These are phyloP conservation scores for Amyloporia xantha DNA, from an alignment of 768 basidiomycete species.

Conservation along the genomic window DNA sequence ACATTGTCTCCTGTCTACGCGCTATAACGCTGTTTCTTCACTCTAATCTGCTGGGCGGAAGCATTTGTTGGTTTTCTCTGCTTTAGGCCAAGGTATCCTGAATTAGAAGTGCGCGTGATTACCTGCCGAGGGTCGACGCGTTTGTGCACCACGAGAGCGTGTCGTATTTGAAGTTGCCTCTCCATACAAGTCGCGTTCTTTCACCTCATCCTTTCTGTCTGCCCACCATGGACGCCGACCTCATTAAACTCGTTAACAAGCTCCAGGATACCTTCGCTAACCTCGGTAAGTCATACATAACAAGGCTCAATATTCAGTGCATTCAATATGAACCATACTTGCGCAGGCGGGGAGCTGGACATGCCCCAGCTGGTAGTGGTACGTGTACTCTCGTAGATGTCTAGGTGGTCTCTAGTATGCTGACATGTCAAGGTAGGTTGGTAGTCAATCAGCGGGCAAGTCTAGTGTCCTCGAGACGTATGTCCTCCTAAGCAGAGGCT, in stretches of 20 bases:
- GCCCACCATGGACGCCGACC: slow-evolving; percentile 78
- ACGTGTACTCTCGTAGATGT: slow-evolving; percentile 27
- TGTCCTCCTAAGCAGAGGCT: slow-evolving; percentile 25
- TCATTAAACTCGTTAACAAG: slow-evolving; percentile 92
- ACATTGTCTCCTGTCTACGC: too few relatives aligned
- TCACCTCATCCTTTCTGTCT: not conserved
- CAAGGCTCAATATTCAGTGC: not conserved
- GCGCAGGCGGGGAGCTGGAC: slow-evolving; percentile 77
- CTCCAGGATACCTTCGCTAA: slow-evolving; percentile 91
- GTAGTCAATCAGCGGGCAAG: slow-evolving; percentile 95
- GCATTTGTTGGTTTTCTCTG: not conserved
- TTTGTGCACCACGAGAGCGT: slow-evolving; percentile 2
- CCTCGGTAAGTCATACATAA: slow-evolving; percentile 49
- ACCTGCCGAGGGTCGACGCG: slow-evolving; percentile 6
- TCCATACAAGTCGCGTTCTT: slow-evolving; percentile 9
- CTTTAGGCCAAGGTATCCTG: not conserved
- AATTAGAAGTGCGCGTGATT: not conserved
- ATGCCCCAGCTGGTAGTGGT: slow-evolving; percentile 91
- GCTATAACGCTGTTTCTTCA: too few relatives aligned
- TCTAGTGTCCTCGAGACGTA: slow-evolving; percentile 95
- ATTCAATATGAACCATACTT: slow-evolving; percentile 10
- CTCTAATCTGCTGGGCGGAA: not conserved
- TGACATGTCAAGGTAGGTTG: slow-evolving; percentile 51
- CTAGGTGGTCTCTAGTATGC: slow-evolving; percentile 3
- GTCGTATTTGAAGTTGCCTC: not conserved